phyloP scores from a whole-genome alignment of 768 basidiomycete species.

The Lactifluus echinatus region DNA sequence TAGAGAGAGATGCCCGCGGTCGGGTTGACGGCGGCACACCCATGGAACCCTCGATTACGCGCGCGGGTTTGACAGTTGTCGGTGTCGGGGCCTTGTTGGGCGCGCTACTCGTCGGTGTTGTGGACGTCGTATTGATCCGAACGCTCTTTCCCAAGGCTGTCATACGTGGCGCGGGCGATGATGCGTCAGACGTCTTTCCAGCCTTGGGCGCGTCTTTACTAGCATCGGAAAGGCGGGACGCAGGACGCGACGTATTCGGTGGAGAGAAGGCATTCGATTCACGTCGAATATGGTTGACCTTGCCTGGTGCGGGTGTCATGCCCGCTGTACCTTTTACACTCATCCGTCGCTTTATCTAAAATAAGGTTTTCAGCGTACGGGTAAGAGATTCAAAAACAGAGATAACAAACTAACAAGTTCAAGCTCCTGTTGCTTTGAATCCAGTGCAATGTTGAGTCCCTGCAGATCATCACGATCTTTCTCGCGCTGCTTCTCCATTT shows the following conservation, averaged over 20 bases:
- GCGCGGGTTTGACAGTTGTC: constrained; percentile 9
- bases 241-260: constrained; percentile 11
- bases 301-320: constrained; percentile 11
- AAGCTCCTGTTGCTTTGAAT: constrained; percentile 91
- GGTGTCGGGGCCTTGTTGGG: constrained; percentile 8
- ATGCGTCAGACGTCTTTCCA: constrained; percentile 6
- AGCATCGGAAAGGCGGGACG: constrained; percentile 19
- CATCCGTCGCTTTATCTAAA: constrained; percentile 17
- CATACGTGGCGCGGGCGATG: background rate
- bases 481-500: constrained; percentile 55
- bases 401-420: constrained; percentile 55
- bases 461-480: constrained; percentile 69
- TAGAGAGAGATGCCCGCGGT: constrained; percentile 13
- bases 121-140: constrained; percentile 12
- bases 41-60: constrained; percentile 12
- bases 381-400: background rate
- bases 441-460: constrained; percentile 85
- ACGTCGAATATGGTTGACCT: constrained; percentile 15
- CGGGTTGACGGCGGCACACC: constrained; percentile 7
- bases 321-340: constrained; percentile 17
- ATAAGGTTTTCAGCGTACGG: too few species aligned
- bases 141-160: constrained; percentile 20
- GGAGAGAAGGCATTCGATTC: constrained; percentile 16
- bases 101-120: constrained; percentile 5
- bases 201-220: constrained; percentile 14